Conservation (phyloP, 2,329 filamentous ascomycete genomes). For the Botrytis galanthina region DNA sequence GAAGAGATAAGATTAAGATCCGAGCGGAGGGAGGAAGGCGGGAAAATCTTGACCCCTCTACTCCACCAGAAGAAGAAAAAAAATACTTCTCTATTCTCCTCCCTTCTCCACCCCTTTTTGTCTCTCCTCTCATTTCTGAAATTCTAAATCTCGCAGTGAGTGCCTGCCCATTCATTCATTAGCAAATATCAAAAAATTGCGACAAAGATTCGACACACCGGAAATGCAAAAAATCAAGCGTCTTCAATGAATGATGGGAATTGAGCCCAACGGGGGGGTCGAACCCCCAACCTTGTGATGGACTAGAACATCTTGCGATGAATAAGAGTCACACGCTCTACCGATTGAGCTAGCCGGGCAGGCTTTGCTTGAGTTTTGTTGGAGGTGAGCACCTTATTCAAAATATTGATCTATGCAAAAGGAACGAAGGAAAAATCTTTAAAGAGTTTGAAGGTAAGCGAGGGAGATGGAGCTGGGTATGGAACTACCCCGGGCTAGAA, state of each 20-base stretch:
- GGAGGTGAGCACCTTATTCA: accelerated
- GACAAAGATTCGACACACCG: neutral
- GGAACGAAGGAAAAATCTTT: neutral
- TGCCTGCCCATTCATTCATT: too few relatives aligned
- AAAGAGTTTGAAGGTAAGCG: neutral
- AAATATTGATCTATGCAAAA: neutral
- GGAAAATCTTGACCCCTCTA: neutral
- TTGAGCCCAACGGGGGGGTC: slow-evolving; percentile 12
- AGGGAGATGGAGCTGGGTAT: neutral
- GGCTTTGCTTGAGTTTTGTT: neutral
- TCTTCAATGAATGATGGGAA: neutral
- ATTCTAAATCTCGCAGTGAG: too few relatives aligned
- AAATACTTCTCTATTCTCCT: neutral
- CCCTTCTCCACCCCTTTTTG: neutral
- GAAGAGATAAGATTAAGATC: neutral
- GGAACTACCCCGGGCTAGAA: neutral
- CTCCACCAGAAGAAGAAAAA: neutral
- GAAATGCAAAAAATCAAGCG: neutral
- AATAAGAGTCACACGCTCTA: slow-evolving; percentile 38
- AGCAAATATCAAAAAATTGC: accelerated
- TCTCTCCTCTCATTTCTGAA: neutral
- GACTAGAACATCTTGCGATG: neutral
- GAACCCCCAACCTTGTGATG: slow-evolving; percentile 9
- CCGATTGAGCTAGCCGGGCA: slow-evolving; percentile 37
- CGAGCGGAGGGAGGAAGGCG: neutral